Evolutionary conservation across 1,284 basidiomycete genomes (phyloP).

Genomic region (Cryptococcus wingfieldii): DNA sequence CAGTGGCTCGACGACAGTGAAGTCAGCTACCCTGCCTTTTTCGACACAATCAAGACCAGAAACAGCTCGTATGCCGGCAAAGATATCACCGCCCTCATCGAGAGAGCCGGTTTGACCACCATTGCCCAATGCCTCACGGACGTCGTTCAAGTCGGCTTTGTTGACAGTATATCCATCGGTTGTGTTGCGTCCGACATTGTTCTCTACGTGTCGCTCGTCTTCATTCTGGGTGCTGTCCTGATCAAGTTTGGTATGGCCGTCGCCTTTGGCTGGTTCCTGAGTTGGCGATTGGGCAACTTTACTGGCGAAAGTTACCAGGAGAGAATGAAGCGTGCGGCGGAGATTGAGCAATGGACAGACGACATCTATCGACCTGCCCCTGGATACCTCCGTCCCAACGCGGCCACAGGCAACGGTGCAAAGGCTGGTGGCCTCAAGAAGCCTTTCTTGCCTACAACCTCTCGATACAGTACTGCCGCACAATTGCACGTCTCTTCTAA

Average conservation of each 20-base stretch:
- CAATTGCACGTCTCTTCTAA: constrained; percentile 55
- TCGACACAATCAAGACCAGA: constrained; percentile 67
- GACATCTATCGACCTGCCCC: constrained; percentile 96
- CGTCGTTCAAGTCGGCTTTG: constrained; percentile 80
- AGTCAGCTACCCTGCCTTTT: constrained; percentile 75
- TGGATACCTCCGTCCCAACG: constrained; percentile 71
- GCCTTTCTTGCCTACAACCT: constrained; percentile 71
- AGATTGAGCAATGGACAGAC: constrained; percentile 94
- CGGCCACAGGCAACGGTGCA: constrained; percentile 46
- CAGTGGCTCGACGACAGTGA: constrained; percentile 74
- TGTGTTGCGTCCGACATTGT: constrained; percentile 94
- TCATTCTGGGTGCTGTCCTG: constrained; percentile 93
- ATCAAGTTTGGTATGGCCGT: constrained; percentile 97
- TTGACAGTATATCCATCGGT: constrained; percentile 89
- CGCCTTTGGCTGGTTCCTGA: constrained; percentile 95
- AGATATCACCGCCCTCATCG: constrained; percentile 79
- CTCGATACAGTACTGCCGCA: constrained; percentile 76
- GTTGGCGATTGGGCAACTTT: constrained; percentile 90
- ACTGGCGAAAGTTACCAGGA: constrained; percentile 89
- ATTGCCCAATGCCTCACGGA: constrained; percentile 82
- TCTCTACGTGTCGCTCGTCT: constrained; percentile 89
- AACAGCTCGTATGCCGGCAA: constrained; percentile 72
- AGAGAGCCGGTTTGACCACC: constrained; percentile 57
- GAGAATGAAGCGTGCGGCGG: constrained; percentile 81
- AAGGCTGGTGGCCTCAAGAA: constrained; percentile 49